Evolutionary conservation across 805 yeast genomes (phyloP).

Genomic region (Metschnikowia chrysomelidarum): DNA sequence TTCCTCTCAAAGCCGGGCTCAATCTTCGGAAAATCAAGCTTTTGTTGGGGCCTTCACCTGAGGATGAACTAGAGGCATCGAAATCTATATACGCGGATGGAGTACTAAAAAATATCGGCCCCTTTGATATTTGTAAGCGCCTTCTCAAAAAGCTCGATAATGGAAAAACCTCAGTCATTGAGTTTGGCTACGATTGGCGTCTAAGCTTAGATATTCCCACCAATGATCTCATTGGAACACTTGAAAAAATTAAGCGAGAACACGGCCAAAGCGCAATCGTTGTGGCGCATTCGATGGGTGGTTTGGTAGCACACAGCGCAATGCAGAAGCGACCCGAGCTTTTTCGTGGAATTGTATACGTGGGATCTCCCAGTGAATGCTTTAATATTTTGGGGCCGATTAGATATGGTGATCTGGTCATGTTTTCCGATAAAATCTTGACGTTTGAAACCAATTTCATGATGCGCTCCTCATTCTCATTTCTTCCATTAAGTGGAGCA

Average conservation of each 20-base stretch:
- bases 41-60: slow-evolving; percentile 66
- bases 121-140: slow-evolving; percentile 71
- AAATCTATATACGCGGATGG: slow-evolving; percentile 67
- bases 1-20: slow-evolving; percentile 83
- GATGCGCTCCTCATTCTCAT: slow-evolving; percentile 81
- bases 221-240: slow-evolving; percentile 47
- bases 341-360: slow-evolving; percentile 74
- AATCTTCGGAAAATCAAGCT: slow-evolving; percentile 69
- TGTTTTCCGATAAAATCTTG: slow-evolving; percentile 69
- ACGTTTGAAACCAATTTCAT: slow-evolving; percentile 82
- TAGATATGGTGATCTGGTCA: slow-evolving; percentile 75
- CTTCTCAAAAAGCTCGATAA: slow-evolving; percentile 57
- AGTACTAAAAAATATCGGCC: slow-evolving; percentile 78
- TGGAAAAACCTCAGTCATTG: slow-evolving; percentile 60
- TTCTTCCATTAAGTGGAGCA: slow-evolving; percentile 72
- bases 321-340: slow-evolving; percentile 65
- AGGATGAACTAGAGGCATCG: slow-evolving; percentile 61
- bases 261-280: slow-evolving; percentile 63
- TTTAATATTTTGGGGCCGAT: slow-evolving; percentile 85
- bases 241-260: slow-evolving; percentile 44
- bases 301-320: slow-evolving; percentile 77
- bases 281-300: slow-evolving; percentile 95
- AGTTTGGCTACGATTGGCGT: slow-evolving; percentile 96
- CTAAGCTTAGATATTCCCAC: slow-evolving; percentile 60
- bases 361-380: slow-evolving; percentile 82